A percentile compares a stretch with the other conserved stretches of the same genome.
Evolutionary conservation across 441 rosid species (phyloP).

Genomic region (Omphalea diandra): DNA sequence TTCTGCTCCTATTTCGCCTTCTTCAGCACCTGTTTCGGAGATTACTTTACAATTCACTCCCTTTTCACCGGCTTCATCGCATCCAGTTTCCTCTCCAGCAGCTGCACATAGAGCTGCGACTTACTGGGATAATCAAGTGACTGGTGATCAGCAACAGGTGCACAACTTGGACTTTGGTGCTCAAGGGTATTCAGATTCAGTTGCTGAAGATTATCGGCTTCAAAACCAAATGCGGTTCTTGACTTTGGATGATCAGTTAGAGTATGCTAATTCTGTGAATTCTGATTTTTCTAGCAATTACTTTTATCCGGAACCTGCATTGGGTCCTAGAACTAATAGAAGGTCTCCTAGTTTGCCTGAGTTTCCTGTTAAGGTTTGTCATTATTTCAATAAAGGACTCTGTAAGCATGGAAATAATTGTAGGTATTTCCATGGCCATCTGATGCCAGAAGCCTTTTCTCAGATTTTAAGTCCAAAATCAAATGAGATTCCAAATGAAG

Average conservation of each 20-base stretch:
- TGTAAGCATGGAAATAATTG: constrained; percentile 93
- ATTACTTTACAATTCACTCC: constrained; percentile 38
- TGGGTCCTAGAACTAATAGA: constrained; percentile 50
- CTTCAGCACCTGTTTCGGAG: constrained; percentile 35
- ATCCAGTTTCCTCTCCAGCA: constrained; percentile 30
- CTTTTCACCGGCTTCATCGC: constrained; percentile 28
- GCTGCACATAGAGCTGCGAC: constrained; percentile 27
- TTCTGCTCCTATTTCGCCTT: constrained; percentile 36
- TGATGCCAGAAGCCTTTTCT: constrained; percentile 48
- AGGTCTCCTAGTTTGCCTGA: constrained; percentile 75
- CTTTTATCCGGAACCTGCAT: constrained; percentile 42
- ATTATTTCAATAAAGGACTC: constrained; percentile 73
- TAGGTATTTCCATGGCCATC: constrained; percentile 73
- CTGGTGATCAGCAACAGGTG: constrained; percentile 32
- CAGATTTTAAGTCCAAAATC: constrained; percentile 39
- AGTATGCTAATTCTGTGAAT: constrained; percentile 38
- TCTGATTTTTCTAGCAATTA: constrained; percentile 49
- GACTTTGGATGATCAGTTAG: constrained; percentile 48
- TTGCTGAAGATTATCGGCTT: constrained; percentile 39
- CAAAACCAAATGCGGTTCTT: constrained; percentile 50
- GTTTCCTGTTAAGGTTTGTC: constrained; percentile 76
- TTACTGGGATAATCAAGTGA: constrained; percentile 36
- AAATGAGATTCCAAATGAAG: constrained; percentile 47
- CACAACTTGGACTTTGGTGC: constrained; percentile 35
- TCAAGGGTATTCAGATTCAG: constrained; percentile 33